Conservation (phyloP, 441 rosid species). For the Eugenia klotzschiana region DNA sequence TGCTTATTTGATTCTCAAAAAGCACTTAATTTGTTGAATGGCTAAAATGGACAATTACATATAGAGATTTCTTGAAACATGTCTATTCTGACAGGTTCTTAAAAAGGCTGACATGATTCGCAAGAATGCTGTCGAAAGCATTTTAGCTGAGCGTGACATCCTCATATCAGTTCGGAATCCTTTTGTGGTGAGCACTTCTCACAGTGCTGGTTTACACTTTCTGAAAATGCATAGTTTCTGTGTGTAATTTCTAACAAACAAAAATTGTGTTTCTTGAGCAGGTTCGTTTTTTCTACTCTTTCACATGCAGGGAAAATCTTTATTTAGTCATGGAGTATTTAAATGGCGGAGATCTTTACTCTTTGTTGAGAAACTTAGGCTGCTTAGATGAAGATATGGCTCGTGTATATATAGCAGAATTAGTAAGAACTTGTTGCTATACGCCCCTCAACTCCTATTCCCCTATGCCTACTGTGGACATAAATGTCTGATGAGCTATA, state of each 20-base stretch:
- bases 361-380: conserved; percentile 77
- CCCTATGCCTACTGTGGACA: not conserved
- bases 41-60: not conserved
- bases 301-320: conserved; percentile 95
- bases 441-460: not conserved
- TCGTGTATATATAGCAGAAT: conserved; percentile 84
- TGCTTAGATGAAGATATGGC: conserved; percentile 96
- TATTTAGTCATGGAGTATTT: conserved; percentile 97
- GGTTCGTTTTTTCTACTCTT: conserved; percentile 97
- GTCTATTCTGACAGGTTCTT: conserved; percentile 45
- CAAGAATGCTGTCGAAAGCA: conserved; percentile 96
- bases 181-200: conserved; percentile 64
- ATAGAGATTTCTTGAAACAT: not conserved
- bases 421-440: conserved; percentile 41
- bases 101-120: conserved; percentile 96
- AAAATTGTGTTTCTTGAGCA: conserved; percentile 25
- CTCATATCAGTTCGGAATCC: conserved; percentile 89
- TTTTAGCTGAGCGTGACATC: conserved; percentile 85
- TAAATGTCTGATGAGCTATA: not conserved
- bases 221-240: conserved; percentile 1
- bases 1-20: not conserved
- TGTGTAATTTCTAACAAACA: conserved; percentile 15
- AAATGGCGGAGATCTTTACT: conserved; percentile 96
- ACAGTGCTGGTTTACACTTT: not conserved
- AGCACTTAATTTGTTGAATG: not conserved